A percentile compares a stretch with the other conserved stretches of the same genome.
Conservation (phyloP, 257 asterid species). For the Solanum tarijense region DNA sequence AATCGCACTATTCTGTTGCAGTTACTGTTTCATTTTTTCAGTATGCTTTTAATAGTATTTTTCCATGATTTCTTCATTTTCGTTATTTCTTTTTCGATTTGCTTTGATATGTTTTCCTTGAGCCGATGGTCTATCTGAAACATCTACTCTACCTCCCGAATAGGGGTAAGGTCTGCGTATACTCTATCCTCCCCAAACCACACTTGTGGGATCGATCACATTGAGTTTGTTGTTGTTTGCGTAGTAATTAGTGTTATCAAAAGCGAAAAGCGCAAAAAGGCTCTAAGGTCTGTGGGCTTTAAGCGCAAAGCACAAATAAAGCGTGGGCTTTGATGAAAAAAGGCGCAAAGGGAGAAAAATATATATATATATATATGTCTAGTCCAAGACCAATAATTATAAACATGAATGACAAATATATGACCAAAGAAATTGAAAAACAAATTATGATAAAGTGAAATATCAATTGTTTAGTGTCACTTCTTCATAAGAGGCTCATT, state of each 20-base stretch:
- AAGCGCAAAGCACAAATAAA: too few relatives aligned
- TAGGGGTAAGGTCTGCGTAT: not conserved
- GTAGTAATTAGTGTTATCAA: not conserved
- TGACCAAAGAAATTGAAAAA: too few relatives aligned
- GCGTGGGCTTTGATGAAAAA: too few relatives aligned
- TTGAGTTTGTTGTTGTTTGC: not conserved
- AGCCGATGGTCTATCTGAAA: not conserved
- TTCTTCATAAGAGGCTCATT: too few relatives aligned
- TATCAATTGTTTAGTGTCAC: too few relatives aligned
- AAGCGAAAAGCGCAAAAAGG: too few relatives aligned
- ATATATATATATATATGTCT: too few relatives aligned
- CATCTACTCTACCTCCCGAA: not conserved
- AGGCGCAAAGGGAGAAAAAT: too few relatives aligned
- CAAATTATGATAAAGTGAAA: too few relatives aligned
- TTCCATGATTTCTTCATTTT: not conserved
- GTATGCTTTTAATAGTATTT: not conserved
- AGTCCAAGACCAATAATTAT: too few relatives aligned
- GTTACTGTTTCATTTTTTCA: not conserved
- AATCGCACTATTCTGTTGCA: not conserved
- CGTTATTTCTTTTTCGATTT: not conserved
- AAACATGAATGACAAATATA: too few relatives aligned
- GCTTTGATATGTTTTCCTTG: not conserved
- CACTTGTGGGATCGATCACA: not conserved
- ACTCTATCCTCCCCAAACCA: not conserved
- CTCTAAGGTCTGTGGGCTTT: too few relatives aligned